Base-by-base conservation (phyloP, 495 filamentous ascomycete genomes). In the Choiromyces venosus region DNA sequence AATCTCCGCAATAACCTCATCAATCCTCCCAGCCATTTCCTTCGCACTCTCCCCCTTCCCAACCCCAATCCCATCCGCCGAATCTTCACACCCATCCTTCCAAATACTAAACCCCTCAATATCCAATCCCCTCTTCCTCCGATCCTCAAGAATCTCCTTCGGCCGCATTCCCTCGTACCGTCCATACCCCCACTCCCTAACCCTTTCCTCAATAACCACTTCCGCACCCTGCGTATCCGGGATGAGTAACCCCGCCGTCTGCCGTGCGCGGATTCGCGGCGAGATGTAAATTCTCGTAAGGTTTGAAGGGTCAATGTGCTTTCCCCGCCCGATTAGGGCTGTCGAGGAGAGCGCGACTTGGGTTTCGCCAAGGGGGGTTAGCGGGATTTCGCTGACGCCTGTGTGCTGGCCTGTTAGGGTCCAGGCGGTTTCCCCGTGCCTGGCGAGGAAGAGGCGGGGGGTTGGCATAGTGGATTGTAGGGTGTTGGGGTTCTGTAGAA, bases 361-460 rank as follows among this genome's bases (percentile, higher is more conserved):
- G 80, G 89, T 91, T 84, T 97, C 93, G 42, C 95, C 95, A 82
- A 93, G 92, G 18, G 87, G 82, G 2, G 95, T 99, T 14, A 99
- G 85, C 0, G 92, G 88, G 33, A 99, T 89, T 75, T 99, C 95
- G 37, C 91, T 92, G 37, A 84, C 87, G 66, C 94, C 92, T 0
- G 95, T 99, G 84, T 99, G 94, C 35, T 91, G 89, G 72, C 94
- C 95, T 79, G 92, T 93, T 52, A 97, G 87, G 1, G 94, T 97
- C 95, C 95, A 99, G 86, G 96, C 93, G 4, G 95, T 99, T 83
- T 99, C 95, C 83, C 88, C 88, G 79, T 99, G 95, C 76, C 95
- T 92, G 84, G 95, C 86, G 73, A 99, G 91, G 87, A 97, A 97
- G 82, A 93, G 90, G 67, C 93, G 87, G 7, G 95, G 93, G 14